These are phyloP conservation scores for Hymenoscyphus fraxineus DNA, from an alignment of 2,329 filamentous ascomycete genomes.

Conservation along the genomic window DNA sequence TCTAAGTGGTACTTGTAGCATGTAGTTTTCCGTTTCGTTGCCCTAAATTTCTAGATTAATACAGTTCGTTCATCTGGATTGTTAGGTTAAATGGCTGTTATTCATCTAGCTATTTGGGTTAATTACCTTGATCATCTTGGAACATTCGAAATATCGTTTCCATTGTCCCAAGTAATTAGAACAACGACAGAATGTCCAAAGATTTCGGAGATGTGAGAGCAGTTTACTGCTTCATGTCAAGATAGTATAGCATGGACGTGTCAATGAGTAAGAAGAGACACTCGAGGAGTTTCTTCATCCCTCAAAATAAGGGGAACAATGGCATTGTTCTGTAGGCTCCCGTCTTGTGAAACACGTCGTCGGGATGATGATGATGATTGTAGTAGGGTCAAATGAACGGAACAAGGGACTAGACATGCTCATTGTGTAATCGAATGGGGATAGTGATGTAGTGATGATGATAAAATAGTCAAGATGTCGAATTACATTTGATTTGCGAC, in stretches of 20 bases:
- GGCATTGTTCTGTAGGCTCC: slow-evolving; percentile 10
- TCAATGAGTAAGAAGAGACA: background rate
- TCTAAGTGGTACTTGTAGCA: no score
- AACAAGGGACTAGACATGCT: background rate
- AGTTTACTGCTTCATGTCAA: no score
- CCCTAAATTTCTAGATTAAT: background rate
- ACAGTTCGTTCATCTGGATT: background rate
- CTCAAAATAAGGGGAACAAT: background rate
- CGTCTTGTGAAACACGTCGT: background rate
- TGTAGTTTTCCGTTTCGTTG: no score
- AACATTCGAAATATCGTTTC: background rate
- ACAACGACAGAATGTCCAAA: background rate
- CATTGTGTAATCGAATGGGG: background rate
- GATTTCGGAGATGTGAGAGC: no score
- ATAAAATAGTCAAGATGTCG: background rate
- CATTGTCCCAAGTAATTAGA: background rate
- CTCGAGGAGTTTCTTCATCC: slow-evolving; percentile 2
- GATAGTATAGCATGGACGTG: no score
- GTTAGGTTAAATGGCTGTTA: background rate
- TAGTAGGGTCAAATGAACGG: no score
- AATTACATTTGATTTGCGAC: no score
- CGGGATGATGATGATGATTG: no score
- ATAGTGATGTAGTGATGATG: background rate
- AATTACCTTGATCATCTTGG: no score
- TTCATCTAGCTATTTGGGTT: no score